Evolutionary conservation across 2,329 filamentous ascomycete species (phyloP).

Genomic region (Ophiostoma novo-ulmi): DNA sequence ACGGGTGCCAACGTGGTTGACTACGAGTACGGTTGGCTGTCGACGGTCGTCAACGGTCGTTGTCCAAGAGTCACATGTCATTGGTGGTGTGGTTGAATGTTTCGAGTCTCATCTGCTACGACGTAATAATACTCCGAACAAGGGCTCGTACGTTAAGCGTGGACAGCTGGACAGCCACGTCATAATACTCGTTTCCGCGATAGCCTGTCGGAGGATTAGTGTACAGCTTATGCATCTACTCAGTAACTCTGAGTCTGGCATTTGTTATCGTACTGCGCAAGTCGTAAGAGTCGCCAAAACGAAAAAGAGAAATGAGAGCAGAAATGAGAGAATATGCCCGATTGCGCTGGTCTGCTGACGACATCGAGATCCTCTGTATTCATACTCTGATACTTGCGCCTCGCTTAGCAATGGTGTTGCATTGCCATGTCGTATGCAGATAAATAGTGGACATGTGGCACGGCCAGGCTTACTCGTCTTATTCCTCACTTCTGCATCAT

Average conservation of each 20-base stretch:
- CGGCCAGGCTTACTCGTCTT: not conserved
- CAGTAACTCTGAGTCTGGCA: not conserved
- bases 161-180: not conserved
- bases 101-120: not conserved
- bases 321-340: not conserved
- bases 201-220: conserved; percentile 5
- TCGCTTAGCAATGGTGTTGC: conserved; percentile 1
- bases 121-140: too few relatives aligned
- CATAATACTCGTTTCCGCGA: not conserved
- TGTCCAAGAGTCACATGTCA: not conserved
- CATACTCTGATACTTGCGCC: not conserved
- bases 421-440: not conserved
- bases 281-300: not conserved
- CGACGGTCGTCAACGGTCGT: not conserved
- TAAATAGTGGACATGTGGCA: not conserved
- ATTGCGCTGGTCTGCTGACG: conserved; percentile 1
- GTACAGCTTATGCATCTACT: too few relatives aligned
- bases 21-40: not conserved
- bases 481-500: too few relatives aligned
- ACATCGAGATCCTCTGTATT: not conserved
- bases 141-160: not conserved
- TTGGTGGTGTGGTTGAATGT: not conserved
- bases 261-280: not conserved
- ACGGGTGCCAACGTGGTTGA: too few relatives aligned
- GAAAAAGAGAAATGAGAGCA: too few relatives aligned